Evolutionary conservation across 179 eudicot species (phyloP).

Genomic region (Corrigiola litoralis): DNA sequence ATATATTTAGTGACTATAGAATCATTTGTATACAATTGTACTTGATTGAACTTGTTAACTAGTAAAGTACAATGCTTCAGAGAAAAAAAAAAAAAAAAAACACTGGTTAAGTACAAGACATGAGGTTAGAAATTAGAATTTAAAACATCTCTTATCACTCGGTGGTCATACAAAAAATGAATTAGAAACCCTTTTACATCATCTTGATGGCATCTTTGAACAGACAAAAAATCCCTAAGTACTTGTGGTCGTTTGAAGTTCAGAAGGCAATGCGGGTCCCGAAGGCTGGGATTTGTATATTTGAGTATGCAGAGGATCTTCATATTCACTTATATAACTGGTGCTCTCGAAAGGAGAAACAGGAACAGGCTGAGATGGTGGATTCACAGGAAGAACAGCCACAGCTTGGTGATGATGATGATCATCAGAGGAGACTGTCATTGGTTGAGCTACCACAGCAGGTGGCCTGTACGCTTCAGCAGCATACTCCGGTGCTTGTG

Average conservation of each 20-base stretch:
- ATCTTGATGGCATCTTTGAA: too few species aligned
- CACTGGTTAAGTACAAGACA: too few species aligned
- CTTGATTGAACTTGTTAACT: too few species aligned
- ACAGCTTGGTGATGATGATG: slow-evolving; percentile 32
- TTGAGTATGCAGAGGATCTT: slow-evolving; percentile 64
- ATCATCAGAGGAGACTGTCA: slow-evolving; percentile 30
- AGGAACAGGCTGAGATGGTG: slow-evolving; percentile 35
- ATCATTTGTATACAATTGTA: too few species aligned
- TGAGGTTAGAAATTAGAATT: too few species aligned
- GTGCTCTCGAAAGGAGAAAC: slow-evolving; percentile 27
- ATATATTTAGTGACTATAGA: too few species aligned
- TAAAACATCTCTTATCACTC: too few species aligned
- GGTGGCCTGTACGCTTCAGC: slow-evolving; percentile 27
- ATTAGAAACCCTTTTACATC: too few species aligned
- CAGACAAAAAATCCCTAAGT: too few species aligned
- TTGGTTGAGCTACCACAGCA: slow-evolving; percentile 23
- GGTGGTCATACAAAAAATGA: too few species aligned
- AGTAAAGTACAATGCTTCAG: too few species aligned
- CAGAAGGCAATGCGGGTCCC: slow-evolving; percentile 41
- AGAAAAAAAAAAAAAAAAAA: too few species aligned
- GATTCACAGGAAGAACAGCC: slow-evolving; percentile 27
- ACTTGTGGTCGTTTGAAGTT: slow-evolving; percentile 42
- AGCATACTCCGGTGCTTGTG: slow-evolving; percentile 31
- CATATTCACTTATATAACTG: slow-evolving; percentile 37
- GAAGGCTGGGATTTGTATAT: slow-evolving; percentile 89